Evolutionary conservation across 352 stramenopile species (phyloP).

Genomic region (Hyaloperonospora brassicae): DNA sequence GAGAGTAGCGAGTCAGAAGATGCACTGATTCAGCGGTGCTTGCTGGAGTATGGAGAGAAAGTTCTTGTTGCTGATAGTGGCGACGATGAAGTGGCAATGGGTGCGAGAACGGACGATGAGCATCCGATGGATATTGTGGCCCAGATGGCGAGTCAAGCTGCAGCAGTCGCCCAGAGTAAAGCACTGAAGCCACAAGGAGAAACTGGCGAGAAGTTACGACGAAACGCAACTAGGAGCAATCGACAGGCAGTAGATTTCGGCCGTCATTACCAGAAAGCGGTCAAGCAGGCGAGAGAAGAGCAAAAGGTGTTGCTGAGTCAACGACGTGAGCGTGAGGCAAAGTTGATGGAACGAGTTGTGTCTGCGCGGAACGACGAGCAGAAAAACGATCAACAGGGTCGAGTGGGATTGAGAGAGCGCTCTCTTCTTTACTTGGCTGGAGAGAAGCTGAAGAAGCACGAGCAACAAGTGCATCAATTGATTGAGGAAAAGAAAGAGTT

Average conservation of each 20-base stretch:
- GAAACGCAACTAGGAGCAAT: constrained; percentile 11
- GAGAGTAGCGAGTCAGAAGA: constrained; percentile 42
- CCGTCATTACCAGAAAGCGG: constrained; percentile 46
- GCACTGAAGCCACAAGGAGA: constrained; percentile 7
- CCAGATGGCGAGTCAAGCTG: constrained; percentile 42
- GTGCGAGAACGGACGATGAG: constrained; percentile 3
- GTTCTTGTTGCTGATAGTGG: constrained; percentile 25
- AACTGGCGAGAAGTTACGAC: constrained; percentile 12
- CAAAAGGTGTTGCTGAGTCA: constrained; percentile 33
- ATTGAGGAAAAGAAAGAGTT: constrained; percentile 42
- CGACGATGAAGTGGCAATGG: constrained; percentile 7
- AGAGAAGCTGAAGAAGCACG: constrained; percentile 27
- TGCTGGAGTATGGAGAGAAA: constrained; percentile 74
- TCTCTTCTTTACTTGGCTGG: constrained; percentile 15
- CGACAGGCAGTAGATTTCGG: constrained; percentile 42
- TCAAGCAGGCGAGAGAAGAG: constrained; percentile 43
- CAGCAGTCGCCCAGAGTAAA: constrained; percentile 25
- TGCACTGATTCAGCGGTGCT: constrained; percentile 63
- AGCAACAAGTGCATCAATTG: constrained; percentile 30
- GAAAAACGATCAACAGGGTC: constrained; percentile 2
- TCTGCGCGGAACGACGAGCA: constrained; percentile 26
- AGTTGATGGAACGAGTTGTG: constrained; percentile 48
- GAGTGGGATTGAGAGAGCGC: constrained; percentile 5
- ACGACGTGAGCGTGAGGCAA: constrained; percentile 38
- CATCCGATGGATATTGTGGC: constrained; percentile 29